Base-by-base conservation (phyloP, 2,329 filamentous ascomycete genomes). In the Talaromyces atroroseus region DNA sequence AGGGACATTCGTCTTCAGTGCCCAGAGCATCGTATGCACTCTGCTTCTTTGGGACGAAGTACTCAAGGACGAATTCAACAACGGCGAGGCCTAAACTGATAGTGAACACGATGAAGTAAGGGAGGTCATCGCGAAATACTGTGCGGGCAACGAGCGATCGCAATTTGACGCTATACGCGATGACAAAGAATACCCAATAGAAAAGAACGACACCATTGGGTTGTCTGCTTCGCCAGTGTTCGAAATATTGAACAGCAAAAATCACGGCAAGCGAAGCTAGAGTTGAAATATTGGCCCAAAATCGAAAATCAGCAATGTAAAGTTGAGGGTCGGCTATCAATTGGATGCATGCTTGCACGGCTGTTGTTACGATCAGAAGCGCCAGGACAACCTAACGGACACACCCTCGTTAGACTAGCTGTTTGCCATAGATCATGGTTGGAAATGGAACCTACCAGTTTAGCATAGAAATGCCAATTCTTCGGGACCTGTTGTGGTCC, bases 381-480 rank as follows among this genome's bases (percentile, higher is more conserved):
- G 75, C 82, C 54, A 95, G 80, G 8, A 91, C 76, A n/a, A 71
- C 71, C 83, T 86, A 49, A 40, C 14, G 11, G 34, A 26, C 6
- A 10, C 23, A 10, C n/a, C 20, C 34, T 66, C 58, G 24, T 21
- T 42, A 48, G 51, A 54, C 26, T 52, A 49, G 40, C 26, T 42
- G 4, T 11, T 24, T 46, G 29, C 49, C 40, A 23, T 18, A 23
- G 24, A 14, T 29, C 48, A 12, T 29, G 11, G 26, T 24, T 18
- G 40, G 57, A 45, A 34, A 51, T 32, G 20, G 40, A 23, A 68
- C 81, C 64, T 78, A 94, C 90, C 82, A 96, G 80, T 75, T 99
- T 99, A 11, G 85, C 78, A 79, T 90, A 96, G 72, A 97, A 97
- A 70, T 94, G 90, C 85, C 88, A 90, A 71, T 95, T 88, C 79